phyloP scores from a whole-genome alignment of 768 basidiomycete species.

The Tylopilus sp. region DNA sequence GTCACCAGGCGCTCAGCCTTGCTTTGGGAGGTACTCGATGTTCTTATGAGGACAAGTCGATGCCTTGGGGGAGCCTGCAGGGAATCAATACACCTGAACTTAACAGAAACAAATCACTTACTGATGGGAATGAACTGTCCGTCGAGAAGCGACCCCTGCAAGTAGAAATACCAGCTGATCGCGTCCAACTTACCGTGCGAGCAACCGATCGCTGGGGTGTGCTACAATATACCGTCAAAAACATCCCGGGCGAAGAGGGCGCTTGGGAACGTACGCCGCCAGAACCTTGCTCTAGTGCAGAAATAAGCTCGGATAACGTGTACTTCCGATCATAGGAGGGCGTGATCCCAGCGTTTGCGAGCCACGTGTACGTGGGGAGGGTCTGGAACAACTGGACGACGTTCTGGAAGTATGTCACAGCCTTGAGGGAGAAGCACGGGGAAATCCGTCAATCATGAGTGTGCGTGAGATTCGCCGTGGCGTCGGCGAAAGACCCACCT shows the following conservation, averaged over 20 bases:
- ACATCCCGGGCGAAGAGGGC: neutral
- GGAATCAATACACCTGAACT: neutral
- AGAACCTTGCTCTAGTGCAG: constrained; percentile 53
- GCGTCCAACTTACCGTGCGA: constrained; percentile 34
- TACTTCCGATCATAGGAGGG: constrained; percentile 54
- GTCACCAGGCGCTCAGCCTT: constrained; percentile 35
- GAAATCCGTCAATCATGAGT: neutral
- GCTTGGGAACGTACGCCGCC: constrained; percentile 36
- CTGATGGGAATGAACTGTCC: constrained; percentile 60
- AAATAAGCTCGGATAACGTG: constrained; percentile 49
- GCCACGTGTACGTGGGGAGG: constrained; percentile 74
- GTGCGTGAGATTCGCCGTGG: neutral
- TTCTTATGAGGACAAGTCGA: constrained; percentile 54
- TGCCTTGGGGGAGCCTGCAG: constrained; percentile 48
- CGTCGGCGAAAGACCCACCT: constrained; percentile 37
- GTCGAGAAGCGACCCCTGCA: constrained; percentile 62
- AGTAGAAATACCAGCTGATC: constrained; percentile 62
- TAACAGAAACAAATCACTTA: constrained; percentile 25
- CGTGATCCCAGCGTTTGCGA: constrained; percentile 69
- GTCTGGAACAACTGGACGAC: constrained; percentile 59
- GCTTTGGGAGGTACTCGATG: constrained; percentile 52
- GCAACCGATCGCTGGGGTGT: constrained; percentile 51
- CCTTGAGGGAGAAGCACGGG: constrained; percentile 33
- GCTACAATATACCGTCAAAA: constrained; percentile 26
- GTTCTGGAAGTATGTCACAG: constrained; percentile 59